A percentile compares a stretch with the other conserved stretches of the same genome.
Conservation (phyloP, 2,329 filamentous ascomycete genomes). For the Penicillium paneum region DNA sequence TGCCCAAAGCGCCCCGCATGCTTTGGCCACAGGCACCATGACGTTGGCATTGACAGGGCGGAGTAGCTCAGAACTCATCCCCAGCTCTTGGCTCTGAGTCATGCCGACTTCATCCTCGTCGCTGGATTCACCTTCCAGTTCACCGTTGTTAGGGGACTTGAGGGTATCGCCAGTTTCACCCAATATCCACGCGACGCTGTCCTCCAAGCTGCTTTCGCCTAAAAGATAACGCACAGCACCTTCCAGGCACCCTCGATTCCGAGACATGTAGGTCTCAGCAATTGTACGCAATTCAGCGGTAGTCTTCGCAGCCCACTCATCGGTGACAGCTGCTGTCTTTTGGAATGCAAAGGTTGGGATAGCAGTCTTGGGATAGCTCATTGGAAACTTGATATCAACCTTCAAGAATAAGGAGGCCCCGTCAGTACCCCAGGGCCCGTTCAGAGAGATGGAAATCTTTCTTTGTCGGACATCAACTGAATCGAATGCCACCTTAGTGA, state of each 20-base stretch:
- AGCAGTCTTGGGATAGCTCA: conserved; percentile 52
- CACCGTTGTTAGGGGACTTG: conserved; percentile 42
- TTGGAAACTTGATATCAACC: conserved; percentile 57
- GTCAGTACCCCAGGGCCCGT: conserved; percentile 58
- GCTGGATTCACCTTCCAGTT: conserved; percentile 67
- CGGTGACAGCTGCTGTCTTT: conserved; percentile 56
- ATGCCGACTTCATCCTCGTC: conserved; percentile 66
- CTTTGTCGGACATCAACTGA: conserved; percentile 55
- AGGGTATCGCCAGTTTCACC: conserved; percentile 57
- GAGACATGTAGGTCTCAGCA: conserved; percentile 52
- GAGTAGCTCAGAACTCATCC: conserved; percentile 52
- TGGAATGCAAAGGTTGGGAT: conserved; percentile 54
- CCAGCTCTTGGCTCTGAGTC: conserved; percentile 44
- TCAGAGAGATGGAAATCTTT: conserved; percentile 55
- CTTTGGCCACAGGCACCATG: conserved; percentile 61
- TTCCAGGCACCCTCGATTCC: conserved; percentile 57
- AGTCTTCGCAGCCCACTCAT: conserved; percentile 50
- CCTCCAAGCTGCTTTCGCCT: conserved; percentile 57
- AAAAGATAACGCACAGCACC: conserved; percentile 60
- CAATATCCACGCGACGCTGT: conserved; percentile 51
- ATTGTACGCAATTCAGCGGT: conserved; percentile 54
- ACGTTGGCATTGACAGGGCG: conserved; percentile 58
- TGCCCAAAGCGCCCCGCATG: conserved; percentile 57
- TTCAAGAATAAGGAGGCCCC: conserved; percentile 54
- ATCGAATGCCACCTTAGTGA: conserved; percentile 60